Percentiles rank a stretch among this genome's conserved stretches.
Conservation (phyloP, 2,329 filamentous ascomycete species). For the Corynespora cassiicola region DNA sequence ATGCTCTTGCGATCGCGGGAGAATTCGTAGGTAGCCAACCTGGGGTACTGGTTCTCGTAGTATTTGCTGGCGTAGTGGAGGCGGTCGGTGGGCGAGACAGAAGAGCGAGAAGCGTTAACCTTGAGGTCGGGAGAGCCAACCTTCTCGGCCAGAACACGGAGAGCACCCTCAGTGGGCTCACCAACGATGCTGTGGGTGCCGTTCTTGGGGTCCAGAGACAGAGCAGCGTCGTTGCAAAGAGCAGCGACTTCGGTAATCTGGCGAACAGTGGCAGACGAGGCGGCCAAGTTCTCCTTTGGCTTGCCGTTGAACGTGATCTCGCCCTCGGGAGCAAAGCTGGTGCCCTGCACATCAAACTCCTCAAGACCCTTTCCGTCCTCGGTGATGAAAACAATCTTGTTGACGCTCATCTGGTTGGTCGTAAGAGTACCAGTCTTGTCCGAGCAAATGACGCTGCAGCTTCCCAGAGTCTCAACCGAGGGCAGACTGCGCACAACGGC, state of each 20-base stretch:
- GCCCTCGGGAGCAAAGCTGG: slow-evolving; percentile 87
- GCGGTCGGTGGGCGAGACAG: slow-evolving; percentile 62
- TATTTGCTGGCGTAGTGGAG: slow-evolving; percentile 83
- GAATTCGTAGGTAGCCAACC: slow-evolving; percentile 92
- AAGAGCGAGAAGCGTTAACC: slow-evolving; percentile 60
- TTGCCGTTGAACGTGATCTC: slow-evolving; percentile 74
- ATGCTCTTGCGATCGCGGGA: slow-evolving; percentile 98
- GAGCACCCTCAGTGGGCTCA: slow-evolving; percentile 92
- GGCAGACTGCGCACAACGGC: slow-evolving; percentile 95
- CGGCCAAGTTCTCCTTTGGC: slow-evolving; percentile 70
- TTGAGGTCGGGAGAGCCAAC: slow-evolving; percentile 78
- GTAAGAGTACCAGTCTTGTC: slow-evolving; percentile 99
- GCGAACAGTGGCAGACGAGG: slow-evolving; percentile 75
- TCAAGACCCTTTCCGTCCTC: slow-evolving; percentile 76
- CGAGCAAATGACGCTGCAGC: slow-evolving; percentile 99
- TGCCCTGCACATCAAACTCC: slow-evolving; percentile 89
- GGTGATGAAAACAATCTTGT: slow-evolving; percentile 85
- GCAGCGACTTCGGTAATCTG: slow-evolving; percentile 75
- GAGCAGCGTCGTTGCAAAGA: slow-evolving; percentile 86
- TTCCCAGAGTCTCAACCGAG: slow-evolving; percentile 96
- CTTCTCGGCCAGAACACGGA: slow-evolving; percentile 92
- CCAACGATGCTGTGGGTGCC: slow-evolving; percentile 82
- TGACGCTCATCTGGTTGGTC: slow-evolving; percentile 99
- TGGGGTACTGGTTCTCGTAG: slow-evolving; percentile 78
- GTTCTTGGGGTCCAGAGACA: slow-evolving; percentile 81